Base-by-base conservation (phyloP, 768 basidiomycete genomes). In the Calocera viscosa region DNA sequence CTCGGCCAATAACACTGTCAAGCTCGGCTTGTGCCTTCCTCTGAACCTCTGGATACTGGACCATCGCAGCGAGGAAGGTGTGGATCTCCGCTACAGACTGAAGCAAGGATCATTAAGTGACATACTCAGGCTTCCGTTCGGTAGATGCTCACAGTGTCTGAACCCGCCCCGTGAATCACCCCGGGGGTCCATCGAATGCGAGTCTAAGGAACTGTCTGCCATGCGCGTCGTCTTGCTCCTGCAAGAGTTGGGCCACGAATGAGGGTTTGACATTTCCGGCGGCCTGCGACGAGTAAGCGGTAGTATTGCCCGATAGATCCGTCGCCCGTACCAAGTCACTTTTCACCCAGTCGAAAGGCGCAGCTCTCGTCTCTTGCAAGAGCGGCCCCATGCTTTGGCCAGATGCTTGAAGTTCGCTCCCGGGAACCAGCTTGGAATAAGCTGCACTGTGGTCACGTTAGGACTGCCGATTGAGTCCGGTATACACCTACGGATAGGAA, bases 321-420 rank as follows among this genome's bases (percentile, higher is more conserved):
- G n/a, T n/a, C n/a, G 43, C 19, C 5, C 53, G 2, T 26, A 60
- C 53, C 14, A 60, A 5, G 53, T 60, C 53, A 10, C 2, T 10
- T 32, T 84, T 84, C 53, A 84, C 85, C 67, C 81, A 83, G 40
- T 79, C 77, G 72, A 81, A 78, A 8, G 86, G 86, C 67, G 76
- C 77, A 28, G 82, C 79, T 26, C 84, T 83, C 81, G 84, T 80
- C 1, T 66, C 67, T 26, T 71, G 66, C 14, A 70, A 69, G 5
- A 66, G 43, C 0, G 14, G 1, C 66, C 64, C 69, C 75, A 75
- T 41, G 65, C 66, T 40, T 72, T 72, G 2, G 76, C 78, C 26
- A 72, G 67, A 5, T 69, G 71, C 47, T 76, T 72, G 71, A 80
- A 80, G 0, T 72, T 70, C 0, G 72, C 72, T 0, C 80, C 75